Evolutionary conservation across 1,284 basidiomycete genomes (phyloP).

Genomic region (Caloboletus firmus): DNA sequence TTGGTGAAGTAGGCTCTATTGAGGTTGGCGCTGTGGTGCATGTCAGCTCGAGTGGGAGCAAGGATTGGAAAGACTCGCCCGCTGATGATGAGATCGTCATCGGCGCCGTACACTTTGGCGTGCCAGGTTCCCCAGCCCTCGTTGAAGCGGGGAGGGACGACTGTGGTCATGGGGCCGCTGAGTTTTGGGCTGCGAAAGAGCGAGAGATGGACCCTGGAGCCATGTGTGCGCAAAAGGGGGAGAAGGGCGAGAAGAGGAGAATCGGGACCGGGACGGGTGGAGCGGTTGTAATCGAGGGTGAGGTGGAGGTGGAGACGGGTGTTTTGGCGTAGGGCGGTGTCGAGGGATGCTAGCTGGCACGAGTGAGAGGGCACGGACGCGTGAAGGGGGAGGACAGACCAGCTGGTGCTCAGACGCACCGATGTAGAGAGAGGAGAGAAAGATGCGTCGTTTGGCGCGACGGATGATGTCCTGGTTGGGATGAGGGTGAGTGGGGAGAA

Average conservation of each 20-base stretch:
- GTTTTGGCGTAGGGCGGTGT: conserved; percentile 58
- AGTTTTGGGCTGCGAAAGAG: conserved; percentile 88
- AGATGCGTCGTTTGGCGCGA: conserved; percentile 72
- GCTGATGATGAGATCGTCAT: conserved; percentile 89
- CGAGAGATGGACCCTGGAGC: conserved; percentile 73
- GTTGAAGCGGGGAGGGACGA: conserved; percentile 91
- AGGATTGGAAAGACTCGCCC: conserved; percentile 61
- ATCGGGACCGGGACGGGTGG: conserved; percentile 78
- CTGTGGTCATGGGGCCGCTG: conserved; percentile 65
- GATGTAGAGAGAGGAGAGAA: conserved; percentile 86
- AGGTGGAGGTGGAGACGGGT: conserved; percentile 70
- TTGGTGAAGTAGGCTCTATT: conserved; percentile 94
- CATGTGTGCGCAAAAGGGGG: conserved; percentile 71
- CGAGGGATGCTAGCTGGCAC: conserved; percentile 65
- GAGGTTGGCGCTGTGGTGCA: conserved; percentile 79
- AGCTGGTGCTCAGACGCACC: conserved; percentile 69
- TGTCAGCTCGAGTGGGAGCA: background rate
- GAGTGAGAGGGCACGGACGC: conserved; percentile 1
- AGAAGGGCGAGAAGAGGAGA: conserved; percentile 76
- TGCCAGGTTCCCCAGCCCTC: conserved; percentile 99
- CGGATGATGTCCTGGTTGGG: conserved; percentile 65
- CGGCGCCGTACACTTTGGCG: conserved; percentile 92
- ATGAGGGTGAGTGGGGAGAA: background rate
- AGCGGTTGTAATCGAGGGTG: conserved; percentile 87
- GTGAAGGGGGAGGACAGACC: conserved; percentile 41